These are phyloP conservation scores for Suillus spraguei DNA, from an alignment of 768 basidiomycete species.

Conservation along the genomic window DNA sequence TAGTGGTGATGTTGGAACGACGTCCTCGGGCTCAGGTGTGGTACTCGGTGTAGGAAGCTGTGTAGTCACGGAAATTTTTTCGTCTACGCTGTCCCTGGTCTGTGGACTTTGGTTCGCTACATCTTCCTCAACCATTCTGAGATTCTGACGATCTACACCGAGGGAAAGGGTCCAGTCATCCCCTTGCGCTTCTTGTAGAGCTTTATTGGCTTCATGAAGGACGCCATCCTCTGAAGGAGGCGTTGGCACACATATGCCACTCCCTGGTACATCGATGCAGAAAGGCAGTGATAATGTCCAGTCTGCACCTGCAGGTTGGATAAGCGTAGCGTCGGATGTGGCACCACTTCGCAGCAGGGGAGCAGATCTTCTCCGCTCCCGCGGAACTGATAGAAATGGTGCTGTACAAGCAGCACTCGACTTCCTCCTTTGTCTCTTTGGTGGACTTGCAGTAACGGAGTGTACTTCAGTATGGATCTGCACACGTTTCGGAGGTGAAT, in stretches of 20 bases:
- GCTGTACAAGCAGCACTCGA: conserved; percentile 22
- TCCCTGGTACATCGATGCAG: conserved; percentile 29
- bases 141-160: conserved; percentile 33
- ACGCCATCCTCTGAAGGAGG: conserved; percentile 11
- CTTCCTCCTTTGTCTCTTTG: conserved; percentile 25
- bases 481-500: conserved; percentile 25
- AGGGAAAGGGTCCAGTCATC: conserved; percentile 33
- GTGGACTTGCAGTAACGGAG: conserved; percentile 8
- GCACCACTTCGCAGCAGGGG: conserved; percentile 23
- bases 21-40: conserved; percentile 22
- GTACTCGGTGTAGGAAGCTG: conserved; percentile 33
- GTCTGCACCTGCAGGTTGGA: conserved; percentile 15
- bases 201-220: conserved; percentile 4
- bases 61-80: conserved; percentile 10
- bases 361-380: conserved; percentile 35
- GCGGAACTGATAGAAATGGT: conserved; percentile 22
- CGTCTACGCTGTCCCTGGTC: conserved; percentile 1
- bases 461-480: conserved; percentile 30
- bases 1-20: neutral
- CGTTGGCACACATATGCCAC: conserved; percentile 8
- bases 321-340: neutral
- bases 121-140: conserved; percentile 1
- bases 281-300: conserved; percentile 36
- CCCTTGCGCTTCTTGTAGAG: conserved; percentile 15
- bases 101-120: conserved; percentile 1